These are phyloP conservation scores for Penstemon barbatus DNA, from an alignment of 257 asterid genomes.

Conservation along the genomic window DNA sequence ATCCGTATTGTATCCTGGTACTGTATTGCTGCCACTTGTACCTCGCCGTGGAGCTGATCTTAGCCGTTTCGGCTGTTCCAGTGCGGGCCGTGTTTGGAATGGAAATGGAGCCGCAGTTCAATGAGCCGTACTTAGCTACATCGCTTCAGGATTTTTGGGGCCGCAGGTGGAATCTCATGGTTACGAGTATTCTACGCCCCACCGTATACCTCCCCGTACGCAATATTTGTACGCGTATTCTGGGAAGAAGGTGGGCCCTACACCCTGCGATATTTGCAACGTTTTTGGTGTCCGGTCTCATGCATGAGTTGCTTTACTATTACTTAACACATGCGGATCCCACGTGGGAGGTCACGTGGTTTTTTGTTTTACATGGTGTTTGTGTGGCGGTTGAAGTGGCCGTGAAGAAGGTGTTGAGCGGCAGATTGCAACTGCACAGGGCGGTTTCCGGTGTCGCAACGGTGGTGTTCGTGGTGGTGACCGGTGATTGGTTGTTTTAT, in stretches of 20 bases:
- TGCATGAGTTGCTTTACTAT: conserved; percentile 78
- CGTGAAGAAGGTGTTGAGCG: conserved; percentile 46
- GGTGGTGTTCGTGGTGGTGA: conserved; percentile 46
- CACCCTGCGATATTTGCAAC: conserved; percentile 52
- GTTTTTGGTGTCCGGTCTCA: conserved; percentile 46
- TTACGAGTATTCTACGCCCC: conserved; percentile 69
- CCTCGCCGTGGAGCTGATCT: conserved; percentile 43
- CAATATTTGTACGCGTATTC: conserved; percentile 22
- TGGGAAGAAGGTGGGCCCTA: conserved; percentile 63
- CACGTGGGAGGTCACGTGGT: conserved; percentile 61
- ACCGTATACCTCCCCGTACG: conserved; percentile 60
- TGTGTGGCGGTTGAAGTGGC: conserved; percentile 45
- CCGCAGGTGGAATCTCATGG: conserved; percentile 87
- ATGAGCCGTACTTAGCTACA: conserved; percentile 70
- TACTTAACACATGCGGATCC: conserved; percentile 65
- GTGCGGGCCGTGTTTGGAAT: conserved; percentile 46
- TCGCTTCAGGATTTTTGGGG: conserved; percentile 92
- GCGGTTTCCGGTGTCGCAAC: conserved; percentile 40
- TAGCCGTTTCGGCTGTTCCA: conserved; percentile 43
- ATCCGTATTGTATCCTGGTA: conserved; percentile 26
- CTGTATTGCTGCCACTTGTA: conserved; percentile 43
- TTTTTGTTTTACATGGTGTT: conserved; percentile 64
- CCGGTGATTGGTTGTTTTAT: conserved; percentile 59
- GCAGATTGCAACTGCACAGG: conserved; percentile 50
- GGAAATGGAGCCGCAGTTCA: conserved; percentile 63